Evolutionary conservation across 1,284 basidiomycete species (phyloP), one percentile per base, ranked within the genome.

Genomic region (Malassezia dermatis): DNA sequence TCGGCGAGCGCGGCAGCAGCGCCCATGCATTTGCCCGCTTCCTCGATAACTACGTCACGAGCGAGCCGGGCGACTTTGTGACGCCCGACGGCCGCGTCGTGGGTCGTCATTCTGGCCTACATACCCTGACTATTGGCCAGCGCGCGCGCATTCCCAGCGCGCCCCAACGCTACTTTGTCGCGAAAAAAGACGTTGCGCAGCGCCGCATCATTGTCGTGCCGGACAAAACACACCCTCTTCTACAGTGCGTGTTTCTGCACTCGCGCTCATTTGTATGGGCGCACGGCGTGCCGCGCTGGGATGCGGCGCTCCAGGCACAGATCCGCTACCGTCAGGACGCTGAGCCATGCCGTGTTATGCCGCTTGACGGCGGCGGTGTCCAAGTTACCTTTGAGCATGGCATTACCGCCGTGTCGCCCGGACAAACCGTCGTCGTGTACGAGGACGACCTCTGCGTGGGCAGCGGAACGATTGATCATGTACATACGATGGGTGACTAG

Each of bases 121-220:
- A 88, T 84, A 81, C 80, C n/a, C 88, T 84, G 62, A 95, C 91
- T 0, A 84, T 96, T 31, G 93, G 93, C 0, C 84, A 88, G 72
- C 77, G 81, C 4, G 84, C 86, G 0, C 79, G 82, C 23, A 75
- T 95, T 12, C 68, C 76, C 0, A 87, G 89, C 0, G 78, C 83
- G 76, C 70, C 75, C 0, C 69, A 81, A 48, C 81, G 80, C 63
- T 81, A 85, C 78, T 93, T 84, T 66, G 87, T 95, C 0, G 83
- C 83, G 0, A 75, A 76, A 37, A 98, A 95, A 69, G 82, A 88
- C 59, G 60, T 76, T 0, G 64, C 72, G 3, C 75, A 67, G 13
- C 87, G 87, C 65, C 79, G 78, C 27, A 80, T 95, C 8, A 80
- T 84, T 32, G 82, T 93, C 2, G 89, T 89, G 1, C 83, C 83